A percentile compares a stretch with the other conserved stretches of the same genome.
These are phyloP conservation scores for Botrytis byssoidea DNA, from an alignment of 2,329 filamentous ascomycete species.

Conservation along the genomic window DNA sequence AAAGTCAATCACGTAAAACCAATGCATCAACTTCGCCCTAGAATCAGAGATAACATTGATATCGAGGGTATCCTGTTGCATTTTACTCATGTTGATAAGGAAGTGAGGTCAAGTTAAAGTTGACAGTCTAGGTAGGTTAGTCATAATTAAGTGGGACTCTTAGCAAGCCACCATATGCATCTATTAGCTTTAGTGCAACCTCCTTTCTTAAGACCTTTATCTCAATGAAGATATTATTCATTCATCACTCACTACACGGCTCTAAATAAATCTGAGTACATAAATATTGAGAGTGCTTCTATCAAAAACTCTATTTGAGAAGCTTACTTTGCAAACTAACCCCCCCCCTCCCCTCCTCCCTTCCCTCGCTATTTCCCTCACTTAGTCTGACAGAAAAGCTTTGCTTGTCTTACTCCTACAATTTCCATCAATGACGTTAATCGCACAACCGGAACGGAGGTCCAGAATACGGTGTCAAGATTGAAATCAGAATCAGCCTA, in stretches of 20 bases:
- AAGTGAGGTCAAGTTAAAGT: not conserved
- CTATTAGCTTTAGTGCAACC: not conserved
- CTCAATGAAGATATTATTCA: not conserved
- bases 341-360: too few relatives aligned
- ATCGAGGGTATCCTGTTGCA: not conserved
- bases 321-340: not conserved
- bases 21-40: not conserved
- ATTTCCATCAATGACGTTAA: not conserved
- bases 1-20: not conserved
- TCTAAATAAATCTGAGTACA: not conserved
- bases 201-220: not conserved
- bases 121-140: not conserved
- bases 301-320: not conserved
- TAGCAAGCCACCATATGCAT: not conserved
- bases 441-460: not conserved
- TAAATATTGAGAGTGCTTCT: not conserved
- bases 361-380: too few relatives aligned
- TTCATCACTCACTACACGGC: not conserved
- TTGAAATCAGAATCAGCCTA: too few relatives aligned
- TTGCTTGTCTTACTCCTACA: not conserved
- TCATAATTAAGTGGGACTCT: not conserved
- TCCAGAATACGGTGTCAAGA: not conserved
- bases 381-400: not conserved
- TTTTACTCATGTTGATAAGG: not conserved
- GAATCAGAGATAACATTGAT: not conserved